Base-by-base conservation (phyloP, 2,329 filamentous ascomycete species). In the Arachnomyces sp. region DNA sequence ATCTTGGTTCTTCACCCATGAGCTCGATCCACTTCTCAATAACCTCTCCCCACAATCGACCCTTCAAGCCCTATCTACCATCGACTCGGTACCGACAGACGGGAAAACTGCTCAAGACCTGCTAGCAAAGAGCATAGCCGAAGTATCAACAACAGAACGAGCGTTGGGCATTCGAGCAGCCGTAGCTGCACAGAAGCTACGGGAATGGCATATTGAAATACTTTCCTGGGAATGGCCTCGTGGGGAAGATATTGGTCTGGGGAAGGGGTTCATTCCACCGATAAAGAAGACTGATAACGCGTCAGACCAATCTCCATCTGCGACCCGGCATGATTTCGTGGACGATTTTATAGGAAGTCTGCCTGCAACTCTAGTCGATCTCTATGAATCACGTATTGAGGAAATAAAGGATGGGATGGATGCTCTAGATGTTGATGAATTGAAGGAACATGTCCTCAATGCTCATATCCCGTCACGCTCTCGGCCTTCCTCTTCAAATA, bases 391-490 rank as follows among this genome's bases (percentile, higher is more conserved):
- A 42, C 77, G 89, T 30, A 70, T 93, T 9, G 81, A 84, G 39
- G 76, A 84, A 47, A 93, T 96, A 43, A 72, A 59, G 36, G 65
- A 68, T 48, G 64, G 57, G 32, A 61, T 67, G 50, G 64, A 68
- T 3, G 57, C 53, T 43, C 49, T 68, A 29, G 60, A 61, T 29
- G 63, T 70, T 45, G 66, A 96, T 54, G 87, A 93, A 48, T 80
- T 98, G 57, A 96, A 98, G 66, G 78, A 76, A 33, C 84, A 90
- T 55, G 84, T 95, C 49, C 68, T 95, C 47, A 80, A 82, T 60
- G 84, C 84, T 53, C 84, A 94, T 66, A 81, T 83, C 57, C 66
- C 81, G 48, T 75, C 73, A 6, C 68, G 68, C 49, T 79, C 76
- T 42, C 69, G 74, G 59, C 67, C 76, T 59, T 52, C 62, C 57